Evolutionary conservation across 352 stramenopile species (phyloP).

Genomic region (Phytophthora boehmeriae): DNA sequence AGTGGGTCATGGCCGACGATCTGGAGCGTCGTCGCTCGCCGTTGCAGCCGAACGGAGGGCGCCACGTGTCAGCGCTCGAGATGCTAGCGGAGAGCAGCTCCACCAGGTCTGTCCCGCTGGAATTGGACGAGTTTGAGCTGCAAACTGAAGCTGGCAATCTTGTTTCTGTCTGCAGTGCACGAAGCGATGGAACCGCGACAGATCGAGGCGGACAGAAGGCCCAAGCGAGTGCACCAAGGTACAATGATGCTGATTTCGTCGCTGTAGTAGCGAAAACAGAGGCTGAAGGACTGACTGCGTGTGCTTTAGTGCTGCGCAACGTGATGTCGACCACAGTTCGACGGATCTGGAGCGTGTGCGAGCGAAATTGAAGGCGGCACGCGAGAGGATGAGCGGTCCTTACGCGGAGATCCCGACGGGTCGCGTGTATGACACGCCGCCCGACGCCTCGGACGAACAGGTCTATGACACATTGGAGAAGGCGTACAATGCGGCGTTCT

Average conservation of each 20-base stretch:
- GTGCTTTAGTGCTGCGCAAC: not conserved
- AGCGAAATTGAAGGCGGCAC: conserved; percentile 50
- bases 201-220: not conserved
- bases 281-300: not conserved
- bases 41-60: conserved; percentile 5
- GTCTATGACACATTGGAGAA: conserved; percentile 68
- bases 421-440: conserved; percentile 57
- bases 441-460: conserved; percentile 36
- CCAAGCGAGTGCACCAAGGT: not conserved
- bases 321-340: not conserved
- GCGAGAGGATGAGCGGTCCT: conserved; percentile 31
- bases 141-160: not conserved
- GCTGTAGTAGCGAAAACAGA: not conserved
- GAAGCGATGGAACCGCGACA: conserved; percentile 5
- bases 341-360: conserved; percentile 43
- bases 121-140: not conserved
- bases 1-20: conserved; percentile 23
- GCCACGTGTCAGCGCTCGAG: conserved; percentile 12
- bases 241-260: not conserved
- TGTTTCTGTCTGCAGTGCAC: not conserved
- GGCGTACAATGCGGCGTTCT: conserved; percentile 58
- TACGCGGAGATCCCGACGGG: conserved; percentile 49
- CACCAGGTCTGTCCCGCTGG: conserved; percentile 10
- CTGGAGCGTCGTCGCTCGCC: not conserved
- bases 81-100: conserved; percentile 23